Evolutionary conservation across 495 filamentous ascomycete genomes (phyloP), one percentile per base, ranked within the genome.

Genomic region (Trichoderma gamsii): DNA sequence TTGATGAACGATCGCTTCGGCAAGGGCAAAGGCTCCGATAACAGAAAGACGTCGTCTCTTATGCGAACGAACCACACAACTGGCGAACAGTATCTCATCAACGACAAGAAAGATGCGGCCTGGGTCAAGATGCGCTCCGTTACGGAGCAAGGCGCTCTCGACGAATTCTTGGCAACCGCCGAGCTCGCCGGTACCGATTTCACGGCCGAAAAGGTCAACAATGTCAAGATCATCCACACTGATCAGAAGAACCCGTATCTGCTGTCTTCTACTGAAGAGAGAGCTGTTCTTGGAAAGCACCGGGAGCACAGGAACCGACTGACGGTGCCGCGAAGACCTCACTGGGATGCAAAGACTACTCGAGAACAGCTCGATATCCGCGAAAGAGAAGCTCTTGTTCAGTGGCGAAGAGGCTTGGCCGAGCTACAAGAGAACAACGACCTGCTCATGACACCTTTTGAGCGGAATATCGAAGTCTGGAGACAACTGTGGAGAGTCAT

Each of bases 91-190:
- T 89, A 89, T 73, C 85, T 89, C 68, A 90, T 90, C 68, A 92
- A 90, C 69, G 84, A 85, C 68, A 85, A 83, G 70, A 87, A 90
- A 74, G 90, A 95, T 74, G 91, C 90, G 66, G 81, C 86, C 71
- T 93, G 90, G 90, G 87, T 93, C 73, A 98, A 97, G 83, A 97
- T 99, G 94, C 92, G 93, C 78, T 94, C 90, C 80, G 90, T 98
- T 71, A 99, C 96, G 29, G 94, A 98, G 82, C 96, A 99, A 80
- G 94, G 88, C 68, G 92, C 94, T 46, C 86, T 99, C 65, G 95
- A 99, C 79, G 86, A 87, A 73, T 83, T 85, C 74, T 71, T 84
- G 69, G 83, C 83, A 16, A 97, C 94, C 35, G 94, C 94, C 71
- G 93, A 98, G 79, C 83, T 99, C 71, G 96, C 96, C 23, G 93